Percentiles rank a stretch among this genome's conserved stretches.
Conservation (phyloP, 495 filamentous ascomycete species). For the Beverwykella pulmonaria region DNA sequence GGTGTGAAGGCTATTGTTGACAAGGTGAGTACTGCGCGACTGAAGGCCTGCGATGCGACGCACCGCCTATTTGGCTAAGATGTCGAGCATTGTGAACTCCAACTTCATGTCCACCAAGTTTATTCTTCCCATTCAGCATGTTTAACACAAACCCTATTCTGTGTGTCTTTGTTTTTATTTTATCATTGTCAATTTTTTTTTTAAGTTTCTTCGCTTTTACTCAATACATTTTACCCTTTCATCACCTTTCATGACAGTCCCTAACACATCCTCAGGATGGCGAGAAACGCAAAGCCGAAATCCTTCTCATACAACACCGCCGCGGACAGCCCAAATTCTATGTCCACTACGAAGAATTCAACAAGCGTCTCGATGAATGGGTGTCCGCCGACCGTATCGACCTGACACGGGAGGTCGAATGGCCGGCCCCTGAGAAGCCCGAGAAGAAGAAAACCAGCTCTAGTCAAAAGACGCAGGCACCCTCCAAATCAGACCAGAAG, state of each 20-base stretch:
- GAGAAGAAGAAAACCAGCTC: constrained; percentile 38
- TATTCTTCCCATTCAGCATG: not conserved
- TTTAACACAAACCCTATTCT: not conserved
- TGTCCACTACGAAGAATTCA: constrained; percentile 98
- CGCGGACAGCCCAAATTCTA: constrained; percentile 64
- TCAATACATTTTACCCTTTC: not conserved
- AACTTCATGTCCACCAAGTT: not conserved
- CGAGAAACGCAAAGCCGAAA: constrained; percentile 86
- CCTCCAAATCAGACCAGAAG: constrained; percentile 54
- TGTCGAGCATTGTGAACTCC: constrained; percentile 5
- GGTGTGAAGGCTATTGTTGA: constrained; percentile 74
- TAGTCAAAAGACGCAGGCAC: constrained; percentile 34
- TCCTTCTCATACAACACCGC: constrained; percentile 80
- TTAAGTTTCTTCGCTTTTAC: not conserved
- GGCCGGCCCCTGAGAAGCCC: constrained; percentile 64
- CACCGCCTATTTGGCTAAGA: not conserved
- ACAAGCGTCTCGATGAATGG: constrained; percentile 99
- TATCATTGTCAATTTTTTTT: not conserved
- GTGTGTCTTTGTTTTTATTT: not conserved
- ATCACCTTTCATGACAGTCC: too few relatives aligned
- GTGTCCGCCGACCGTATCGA: constrained; percentile 78
- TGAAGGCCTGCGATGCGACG: not conserved
- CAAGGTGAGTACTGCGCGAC: constrained; percentile 55
- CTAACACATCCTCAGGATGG: constrained; percentile 62
- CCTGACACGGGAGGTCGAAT: constrained; percentile 74